Conservation (phyloP, 352 stramenopile genomes). For the Chrysophaeum taylorii region DNA sequence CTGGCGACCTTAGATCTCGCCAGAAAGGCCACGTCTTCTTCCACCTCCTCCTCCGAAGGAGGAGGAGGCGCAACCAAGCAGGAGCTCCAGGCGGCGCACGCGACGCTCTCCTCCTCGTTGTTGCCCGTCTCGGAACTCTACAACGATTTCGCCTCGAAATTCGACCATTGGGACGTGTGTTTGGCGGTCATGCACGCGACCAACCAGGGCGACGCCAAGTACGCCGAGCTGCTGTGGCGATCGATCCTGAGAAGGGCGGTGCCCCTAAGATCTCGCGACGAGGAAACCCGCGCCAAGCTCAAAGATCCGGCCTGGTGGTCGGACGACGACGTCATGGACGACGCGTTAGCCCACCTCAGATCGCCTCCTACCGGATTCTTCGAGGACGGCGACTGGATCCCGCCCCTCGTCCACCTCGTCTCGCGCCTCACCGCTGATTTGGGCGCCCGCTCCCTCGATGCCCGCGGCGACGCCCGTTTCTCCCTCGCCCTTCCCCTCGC, state of each 20-base stretch:
- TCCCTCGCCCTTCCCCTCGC: not conserved
- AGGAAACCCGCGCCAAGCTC: not conserved
- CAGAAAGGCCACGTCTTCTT: not conserved
- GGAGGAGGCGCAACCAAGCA: too few relatives aligned
- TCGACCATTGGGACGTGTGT: constrained; percentile 3
- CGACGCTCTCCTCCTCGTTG: not conserved
- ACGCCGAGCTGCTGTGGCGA: not conserved
- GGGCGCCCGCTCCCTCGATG: not conserved
- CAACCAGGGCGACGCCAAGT: not conserved
- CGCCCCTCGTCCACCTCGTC: not conserved
- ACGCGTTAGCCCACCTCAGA: not conserved
- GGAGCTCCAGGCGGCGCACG: too few relatives aligned
- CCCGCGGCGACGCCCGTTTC: not conserved
- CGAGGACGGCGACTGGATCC: not conserved
- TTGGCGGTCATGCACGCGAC: not conserved
- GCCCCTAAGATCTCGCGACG: not conserved
- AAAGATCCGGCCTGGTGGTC: not conserved
- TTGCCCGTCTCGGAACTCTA: not conserved
- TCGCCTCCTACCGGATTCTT: not conserved
- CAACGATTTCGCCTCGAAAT: constrained; percentile 3
- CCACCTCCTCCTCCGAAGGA: too few relatives aligned
- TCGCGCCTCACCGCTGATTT: not conserved
- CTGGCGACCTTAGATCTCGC: not conserved
- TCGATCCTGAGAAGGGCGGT: not conserved
- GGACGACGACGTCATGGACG: not conserved